phyloP scores from a whole-genome alignment of 441 rosid species.

The Croton laevigatus region DNA sequence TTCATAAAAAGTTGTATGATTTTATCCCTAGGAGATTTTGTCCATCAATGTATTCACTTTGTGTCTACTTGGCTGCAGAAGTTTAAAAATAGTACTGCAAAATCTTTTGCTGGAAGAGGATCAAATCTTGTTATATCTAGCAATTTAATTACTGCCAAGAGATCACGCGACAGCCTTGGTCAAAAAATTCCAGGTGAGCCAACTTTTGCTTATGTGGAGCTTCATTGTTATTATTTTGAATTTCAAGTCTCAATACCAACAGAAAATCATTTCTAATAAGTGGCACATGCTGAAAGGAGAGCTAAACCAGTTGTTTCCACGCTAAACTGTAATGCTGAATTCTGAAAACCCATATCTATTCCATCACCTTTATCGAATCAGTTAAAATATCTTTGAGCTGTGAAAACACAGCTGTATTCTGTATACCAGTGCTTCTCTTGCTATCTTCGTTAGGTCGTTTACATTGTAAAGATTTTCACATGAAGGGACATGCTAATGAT shows the following conservation, averaged over 20 bases:
- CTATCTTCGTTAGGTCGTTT: neutral
- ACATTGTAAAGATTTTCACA: neutral
- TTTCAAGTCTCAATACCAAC: conserved; percentile 10
- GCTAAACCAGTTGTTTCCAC: neutral
- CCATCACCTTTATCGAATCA: neutral
- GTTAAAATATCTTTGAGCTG: neutral
- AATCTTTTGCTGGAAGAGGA: conserved; percentile 32
- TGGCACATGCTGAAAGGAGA: neutral
- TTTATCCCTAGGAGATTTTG: conserved; percentile 3
- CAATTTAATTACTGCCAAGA: conserved; percentile 34
- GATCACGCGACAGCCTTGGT: conserved; percentile 37
- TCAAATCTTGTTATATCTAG: conserved; percentile 21
- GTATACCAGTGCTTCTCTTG: neutral
- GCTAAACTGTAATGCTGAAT: neutral
- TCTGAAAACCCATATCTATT: neutral
- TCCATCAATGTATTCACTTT: neutral
- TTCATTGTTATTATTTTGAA: conserved; percentile 3
- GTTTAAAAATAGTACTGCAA: conserved; percentile 26
- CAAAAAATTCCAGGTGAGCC: conserved; percentile 49
- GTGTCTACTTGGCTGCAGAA: conserved; percentile 37
- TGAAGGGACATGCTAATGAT: neutral
- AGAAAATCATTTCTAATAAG: neutral
- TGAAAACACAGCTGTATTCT: neutral
- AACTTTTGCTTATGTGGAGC: conserved; percentile 11
- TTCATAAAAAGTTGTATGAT: neutral